Evolutionary conservation across 805 yeast species (phyloP).

Genomic region (Candida michaelii): DNA sequence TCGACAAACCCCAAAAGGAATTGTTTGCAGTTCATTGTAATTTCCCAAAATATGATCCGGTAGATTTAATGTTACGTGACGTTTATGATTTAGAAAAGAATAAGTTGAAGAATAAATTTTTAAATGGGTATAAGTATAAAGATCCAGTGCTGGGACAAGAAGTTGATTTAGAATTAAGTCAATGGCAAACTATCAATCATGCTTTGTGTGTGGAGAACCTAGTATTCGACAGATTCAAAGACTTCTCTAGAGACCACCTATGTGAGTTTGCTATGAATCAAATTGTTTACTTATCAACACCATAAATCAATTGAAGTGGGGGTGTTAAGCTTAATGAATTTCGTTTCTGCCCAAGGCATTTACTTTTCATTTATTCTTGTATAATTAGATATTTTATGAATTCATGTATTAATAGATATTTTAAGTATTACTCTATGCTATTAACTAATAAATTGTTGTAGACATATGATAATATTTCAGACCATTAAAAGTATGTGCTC

Average conservation of each 20-base stretch:
- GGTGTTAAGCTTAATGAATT: too few species aligned
- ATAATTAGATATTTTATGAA: too few species aligned
- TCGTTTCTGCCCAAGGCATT: too few species aligned
- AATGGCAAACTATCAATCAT: conserved; percentile 27
- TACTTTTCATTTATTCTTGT: too few species aligned
- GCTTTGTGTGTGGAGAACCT: conserved; percentile 24
- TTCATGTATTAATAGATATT: neutral
- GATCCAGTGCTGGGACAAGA: conserved; percentile 1
- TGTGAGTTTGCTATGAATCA: conserved; percentile 27
- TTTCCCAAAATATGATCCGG: conserved; percentile 33
- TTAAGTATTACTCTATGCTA: neutral
- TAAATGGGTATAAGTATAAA: conserved; percentile 18
- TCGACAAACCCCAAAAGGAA: conserved; percentile 3
- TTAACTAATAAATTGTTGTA: too few species aligned
- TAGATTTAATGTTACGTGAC: conserved; percentile 20
- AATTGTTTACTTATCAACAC: conserved; percentile 1
- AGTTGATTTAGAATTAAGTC: conserved; percentile 27
- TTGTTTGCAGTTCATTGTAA: conserved; percentile 33
- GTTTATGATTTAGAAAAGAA: conserved; percentile 23
- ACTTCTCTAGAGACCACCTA: conserved; percentile 18
- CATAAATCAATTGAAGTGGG: too few species aligned
- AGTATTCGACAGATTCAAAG: conserved; percentile 23
- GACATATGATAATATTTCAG: too few species aligned
- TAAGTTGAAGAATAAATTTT: conserved; percentile 24
- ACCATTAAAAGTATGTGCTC: too few species aligned